Percentiles rank a stretch among this genome's conserved stretches.
Conservation (phyloP, 2,329 filamentous ascomycete species). For the Fusarium irregulare region DNA sequence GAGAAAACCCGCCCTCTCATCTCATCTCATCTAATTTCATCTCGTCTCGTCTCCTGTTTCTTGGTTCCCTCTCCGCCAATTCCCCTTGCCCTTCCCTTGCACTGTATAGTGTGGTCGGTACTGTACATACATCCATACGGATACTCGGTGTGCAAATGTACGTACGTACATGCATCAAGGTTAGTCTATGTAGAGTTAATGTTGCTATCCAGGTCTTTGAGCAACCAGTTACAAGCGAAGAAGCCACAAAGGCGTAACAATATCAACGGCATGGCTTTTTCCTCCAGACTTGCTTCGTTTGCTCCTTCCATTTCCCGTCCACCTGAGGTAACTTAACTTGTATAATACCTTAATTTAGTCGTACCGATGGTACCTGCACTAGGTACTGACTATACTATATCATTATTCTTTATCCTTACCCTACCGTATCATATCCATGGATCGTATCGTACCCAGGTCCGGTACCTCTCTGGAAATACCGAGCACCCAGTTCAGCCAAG, state of each 20-base stretch:
- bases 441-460: neutral
- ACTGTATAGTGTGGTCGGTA: neutral
- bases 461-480: neutral
- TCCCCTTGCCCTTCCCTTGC: conserved; percentile 2
- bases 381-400: neutral
- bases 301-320: conserved; percentile 1
- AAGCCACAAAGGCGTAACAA: neutral
- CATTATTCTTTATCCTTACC: neutral
- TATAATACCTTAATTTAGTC: neutral
- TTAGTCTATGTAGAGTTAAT: conserved; percentile 12
- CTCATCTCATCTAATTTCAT: conserved; percentile 8
- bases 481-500: conserved; percentile 5
- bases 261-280: conserved; percentile 18
- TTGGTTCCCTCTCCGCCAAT: neutral
- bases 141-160: neutral
- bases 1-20: conserved; percentile 7
- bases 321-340: neutral
- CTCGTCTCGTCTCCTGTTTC: neutral
- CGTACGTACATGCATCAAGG: conserved; percentile 1
- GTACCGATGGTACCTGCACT: neutral
- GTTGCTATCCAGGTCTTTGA: conserved; percentile 25
- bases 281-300: conserved; percentile 6
- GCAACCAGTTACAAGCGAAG: conserved; percentile 17
- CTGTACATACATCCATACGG: neutral
- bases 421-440: neutral